Base-by-base conservation (phyloP, 768 basidiomycete genomes). In the Suillus brevipes region DNA sequence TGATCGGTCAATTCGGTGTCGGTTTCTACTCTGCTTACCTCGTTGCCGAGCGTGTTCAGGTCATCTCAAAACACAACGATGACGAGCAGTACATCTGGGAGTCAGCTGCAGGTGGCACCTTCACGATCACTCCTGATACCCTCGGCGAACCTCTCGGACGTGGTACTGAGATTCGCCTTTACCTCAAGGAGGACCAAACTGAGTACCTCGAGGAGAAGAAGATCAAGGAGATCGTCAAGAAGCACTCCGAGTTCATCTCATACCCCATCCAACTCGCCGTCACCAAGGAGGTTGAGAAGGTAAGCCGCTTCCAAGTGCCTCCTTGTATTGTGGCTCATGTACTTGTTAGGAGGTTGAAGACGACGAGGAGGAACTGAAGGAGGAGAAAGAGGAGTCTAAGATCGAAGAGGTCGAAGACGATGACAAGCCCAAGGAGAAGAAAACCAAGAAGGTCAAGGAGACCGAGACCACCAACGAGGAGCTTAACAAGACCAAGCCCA, bases 41-140 rank as follows among this genome's bases (percentile, higher is more conserved):
- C 73, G 96, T 99, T 70, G 96, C 97, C 72, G 97, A 99, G 82
- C 90, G 91, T 70, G 97, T 99, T 4, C 96, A 97, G 80, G 95
- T 99, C 77, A 91, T 98, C 81, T 95, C 96, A 69, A 99, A 99
- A 83, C 96, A 99, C 87, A 99, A 99, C 75, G 97, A 99, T 73
- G 97, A 99, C 78, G 97, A 99, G 82, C 97, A 99, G 81, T 99
- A 99, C 84, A 95, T 99, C 80, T 99, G 97, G 97, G 97, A 99
- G 86, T 99, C 97, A n/a, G 91, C 97, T 68, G 97, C 97, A 38
- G 97, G 97, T 76, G 97, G 97, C 64, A 99, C 97, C 61, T 99
- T 99, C 85, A 99, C 97, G 75, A 97, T 99, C 83, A 97, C 96
- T 58, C 90, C 82, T 65, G 97, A 99, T 79, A 92, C 88, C 66